Percentiles rank a stretch among this genome's conserved stretches.
These are phyloP conservation scores for Ophiostoma australiae DNA, from an alignment of 2,329 filamentous ascomycete species.

Conservation along the genomic window DNA sequence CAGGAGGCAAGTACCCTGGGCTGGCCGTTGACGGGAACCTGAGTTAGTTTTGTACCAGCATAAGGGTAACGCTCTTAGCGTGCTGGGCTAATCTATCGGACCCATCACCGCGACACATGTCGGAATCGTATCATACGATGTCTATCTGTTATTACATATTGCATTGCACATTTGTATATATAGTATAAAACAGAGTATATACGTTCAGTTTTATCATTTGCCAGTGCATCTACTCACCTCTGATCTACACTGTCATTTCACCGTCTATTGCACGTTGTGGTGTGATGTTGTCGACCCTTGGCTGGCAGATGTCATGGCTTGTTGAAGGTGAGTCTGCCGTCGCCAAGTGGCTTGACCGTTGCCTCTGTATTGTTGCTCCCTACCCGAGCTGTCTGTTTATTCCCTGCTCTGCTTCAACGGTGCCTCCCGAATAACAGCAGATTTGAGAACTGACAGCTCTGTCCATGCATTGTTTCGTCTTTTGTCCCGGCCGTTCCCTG, in stretches of 20 bases:
- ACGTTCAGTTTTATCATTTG: too few relatives aligned
- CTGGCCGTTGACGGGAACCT: not conserved
- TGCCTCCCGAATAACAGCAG: not conserved
- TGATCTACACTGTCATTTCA: not conserved
- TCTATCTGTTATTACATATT: not conserved
- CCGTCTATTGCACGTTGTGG: not conserved
- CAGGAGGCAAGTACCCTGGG: not conserved
- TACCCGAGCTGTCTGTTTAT: not conserved
- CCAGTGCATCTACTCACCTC: not conserved
- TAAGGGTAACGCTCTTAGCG: constrained; percentile 1
- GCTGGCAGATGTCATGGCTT: not conserved
- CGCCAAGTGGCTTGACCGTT: not conserved
- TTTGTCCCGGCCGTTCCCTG: not conserved
- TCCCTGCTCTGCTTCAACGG: not conserved
- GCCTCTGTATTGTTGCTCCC: not conserved
- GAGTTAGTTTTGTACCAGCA: constrained; percentile 1
- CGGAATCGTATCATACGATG: constrained; percentile 5
- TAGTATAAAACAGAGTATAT: too few relatives aligned
- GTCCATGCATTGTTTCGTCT: not conserved
- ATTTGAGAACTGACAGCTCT: not conserved
- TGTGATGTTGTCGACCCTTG: too few relatives aligned
- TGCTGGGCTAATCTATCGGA: constrained; percentile 5
- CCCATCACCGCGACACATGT: not conserved
- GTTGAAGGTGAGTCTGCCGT: not conserved
- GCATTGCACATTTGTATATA: not conserved